These are phyloP conservation scores for Microbotryomycetes sp. DNA, from an alignment of 1,284 basidiomycete genomes.

Conservation along the genomic window DNA sequence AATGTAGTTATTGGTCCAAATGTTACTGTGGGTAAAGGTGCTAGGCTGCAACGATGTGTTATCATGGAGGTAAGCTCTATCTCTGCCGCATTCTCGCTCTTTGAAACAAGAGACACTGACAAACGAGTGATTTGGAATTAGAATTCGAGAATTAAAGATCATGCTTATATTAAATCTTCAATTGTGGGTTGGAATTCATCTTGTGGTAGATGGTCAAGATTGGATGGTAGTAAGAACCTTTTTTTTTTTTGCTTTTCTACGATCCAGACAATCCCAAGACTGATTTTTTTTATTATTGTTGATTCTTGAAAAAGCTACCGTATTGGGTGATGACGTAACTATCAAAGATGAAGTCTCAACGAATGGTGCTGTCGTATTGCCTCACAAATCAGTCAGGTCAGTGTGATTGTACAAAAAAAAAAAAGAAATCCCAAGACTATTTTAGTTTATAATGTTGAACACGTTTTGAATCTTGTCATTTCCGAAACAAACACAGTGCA, in stretches of 20 bases:
- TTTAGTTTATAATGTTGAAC: too few species aligned
- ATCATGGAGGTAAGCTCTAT: conserved; percentile 41
- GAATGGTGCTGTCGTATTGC: conserved; percentile 49
- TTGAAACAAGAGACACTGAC: background rate
- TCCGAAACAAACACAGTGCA: too few species aligned
- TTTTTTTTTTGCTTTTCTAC: too few species aligned
- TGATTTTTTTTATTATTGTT: too few species aligned
- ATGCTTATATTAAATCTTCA: conserved; percentile 49
- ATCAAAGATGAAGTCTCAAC: conserved; percentile 52
- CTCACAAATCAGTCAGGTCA: conserved; percentile 43
- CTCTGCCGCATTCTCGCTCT: background rate
- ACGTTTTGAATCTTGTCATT: too few species aligned
- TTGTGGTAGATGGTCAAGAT: conserved; percentile 49
- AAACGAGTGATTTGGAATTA: too few species aligned
- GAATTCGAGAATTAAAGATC: conserved; percentile 46
- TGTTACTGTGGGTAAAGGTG: conserved; percentile 48
- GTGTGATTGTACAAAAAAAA: background rate
- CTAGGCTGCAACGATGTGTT: conserved; percentile 49
- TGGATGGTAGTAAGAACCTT: conserved; percentile 45
- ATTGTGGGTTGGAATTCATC: conserved; percentile 51
- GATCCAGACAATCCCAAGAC: too few species aligned
- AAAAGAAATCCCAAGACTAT: too few species aligned
- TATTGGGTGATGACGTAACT: conserved; percentile 50
- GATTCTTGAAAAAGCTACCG: too few species aligned
- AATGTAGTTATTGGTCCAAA: conserved; percentile 50